Base-by-base conservation (phyloP, 1,139 yeast species). In the Pichia sp. region DNA sequence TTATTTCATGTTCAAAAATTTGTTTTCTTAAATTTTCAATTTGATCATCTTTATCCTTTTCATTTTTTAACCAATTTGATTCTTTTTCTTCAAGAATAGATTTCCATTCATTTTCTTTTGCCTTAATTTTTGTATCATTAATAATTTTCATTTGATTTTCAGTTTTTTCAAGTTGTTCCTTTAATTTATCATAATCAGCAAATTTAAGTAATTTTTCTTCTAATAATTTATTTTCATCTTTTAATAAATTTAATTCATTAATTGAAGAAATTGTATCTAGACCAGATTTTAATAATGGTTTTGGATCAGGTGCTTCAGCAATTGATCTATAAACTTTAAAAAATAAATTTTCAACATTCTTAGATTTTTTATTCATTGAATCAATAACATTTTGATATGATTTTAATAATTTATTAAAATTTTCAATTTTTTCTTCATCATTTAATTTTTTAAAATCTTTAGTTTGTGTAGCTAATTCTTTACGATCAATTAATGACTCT, bases 241-340 rank as follows among this genome's bases (percentile, higher is more conserved):
- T 70, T 42, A 84, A 63, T 11, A 66, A 65, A 2, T 73, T 74
- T 3, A 75, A 66, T 47, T 86, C 89, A 12, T 76, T 69, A 1
- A 50, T 32, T 2, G 55, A 46, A 16, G 45, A 41, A n/a, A 84
- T 80, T 3, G 87, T 76, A 45, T 83, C 87, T 30, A 85, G 63
- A 3, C 94, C 78, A 32, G 78, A 74, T 56, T 85, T 87, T 47
- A 90, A 67, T 39, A 90, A 65, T 3, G 96, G 95, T 49, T 74
- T 76, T 4, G 97, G 97, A 64, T 92, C 97, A 0, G 97, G 97
- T 0, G 95, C 92, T 59, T 90, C 96, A 2, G 89, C 87, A 12
- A 92, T 67, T 26, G 78, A 68, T 48, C 89, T 71, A 66, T 90
- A 90, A 27, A 87, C 69, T 24, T 80, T 80, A 63, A 89, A 77